Evolutionary conservation across 2,329 filamentous ascomycete genomes (phyloP).

Genomic region (Verticillium dahliae): DNA sequence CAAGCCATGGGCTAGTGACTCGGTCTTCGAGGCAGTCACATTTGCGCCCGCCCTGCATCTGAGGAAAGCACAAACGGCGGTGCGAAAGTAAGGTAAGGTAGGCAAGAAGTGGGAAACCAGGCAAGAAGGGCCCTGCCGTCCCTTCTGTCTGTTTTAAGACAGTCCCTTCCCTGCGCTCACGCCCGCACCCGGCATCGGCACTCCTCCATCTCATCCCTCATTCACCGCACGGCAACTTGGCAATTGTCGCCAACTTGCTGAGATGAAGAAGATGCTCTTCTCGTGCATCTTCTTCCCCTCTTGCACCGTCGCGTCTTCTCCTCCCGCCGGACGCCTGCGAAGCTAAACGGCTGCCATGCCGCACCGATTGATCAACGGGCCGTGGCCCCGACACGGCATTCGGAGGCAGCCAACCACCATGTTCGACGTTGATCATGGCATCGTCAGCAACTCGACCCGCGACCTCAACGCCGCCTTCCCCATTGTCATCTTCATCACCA

Average conservation of each 20-base stretch:
- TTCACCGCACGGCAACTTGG: too few species aligned
- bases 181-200: background rate
- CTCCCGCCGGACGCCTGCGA: background rate
- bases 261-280: background rate
- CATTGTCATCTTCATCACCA: constrained; percentile 20
- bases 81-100: too few species aligned
- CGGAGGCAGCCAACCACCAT: background rate
- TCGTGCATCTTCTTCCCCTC: background rate
- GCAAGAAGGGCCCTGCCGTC: background rate
- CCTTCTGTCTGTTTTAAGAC: background rate
- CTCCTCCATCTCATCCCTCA: too few species aligned
- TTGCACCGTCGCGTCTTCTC: background rate
- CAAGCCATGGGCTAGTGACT: background rate
- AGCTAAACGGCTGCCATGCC: background rate
- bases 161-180: too few species aligned
- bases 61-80: too few species aligned
- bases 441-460: background rate
- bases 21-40: background rate
- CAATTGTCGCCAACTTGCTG: too few species aligned
- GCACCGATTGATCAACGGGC: background rate
- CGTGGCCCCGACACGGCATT: background rate
- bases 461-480: background rate
- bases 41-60: background rate
- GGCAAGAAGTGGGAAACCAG: background rate
- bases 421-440: background rate